Conservation (phyloP, 768 basidiomycete species). For the Erythrobasidium yunnanense region DNA sequence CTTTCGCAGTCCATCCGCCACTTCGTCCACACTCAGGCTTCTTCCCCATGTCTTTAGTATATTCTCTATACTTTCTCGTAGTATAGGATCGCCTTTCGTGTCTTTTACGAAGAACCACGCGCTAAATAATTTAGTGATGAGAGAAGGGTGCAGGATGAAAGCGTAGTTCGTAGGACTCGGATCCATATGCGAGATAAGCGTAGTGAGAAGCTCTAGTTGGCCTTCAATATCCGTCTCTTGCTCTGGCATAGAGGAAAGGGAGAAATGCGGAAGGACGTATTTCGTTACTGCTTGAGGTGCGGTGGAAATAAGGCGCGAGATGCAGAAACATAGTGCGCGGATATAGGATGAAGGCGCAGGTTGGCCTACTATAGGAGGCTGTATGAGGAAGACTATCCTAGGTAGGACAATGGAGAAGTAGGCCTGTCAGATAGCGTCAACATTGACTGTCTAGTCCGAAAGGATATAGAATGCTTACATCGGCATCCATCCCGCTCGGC, state of each 20-base stretch:
- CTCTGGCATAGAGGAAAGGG: slow-evolving; percentile 27
- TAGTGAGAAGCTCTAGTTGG: slow-evolving; percentile 43
- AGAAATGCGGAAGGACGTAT: slow-evolving; percentile 43
- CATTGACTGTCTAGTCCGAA: neutral
- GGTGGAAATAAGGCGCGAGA: slow-evolving; percentile 17
- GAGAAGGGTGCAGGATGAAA: slow-evolving; percentile 54
- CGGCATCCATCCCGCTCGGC: slow-evolving; percentile 48
- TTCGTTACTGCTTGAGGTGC: slow-evolving; percentile 32
- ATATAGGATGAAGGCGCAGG: slow-evolving; percentile 46
- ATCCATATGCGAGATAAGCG: slow-evolving; percentile 62
- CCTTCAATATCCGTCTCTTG: slow-evolving; percentile 29
- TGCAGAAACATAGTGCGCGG: slow-evolving; percentile 49
- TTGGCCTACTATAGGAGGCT: neutral
- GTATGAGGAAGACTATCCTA: slow-evolving; percentile 34
- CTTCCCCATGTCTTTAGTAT: slow-evolving; percentile 67
- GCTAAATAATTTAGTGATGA: slow-evolving; percentile 53
- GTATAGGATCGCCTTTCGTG: slow-evolving; percentile 50
- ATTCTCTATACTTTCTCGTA: slow-evolving; percentile 53
- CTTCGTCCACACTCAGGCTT: slow-evolving; percentile 51
- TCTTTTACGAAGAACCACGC: slow-evolving; percentile 53
- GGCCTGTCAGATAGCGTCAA: neutral
- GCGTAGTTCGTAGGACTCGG: slow-evolving; percentile 62
- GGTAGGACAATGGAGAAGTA: slow-evolving; percentile 38
- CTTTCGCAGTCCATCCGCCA: slow-evolving; percentile 51
- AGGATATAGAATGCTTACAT: slow-evolving; percentile 1